A percentile compares a stretch with the other conserved stretches of the same genome.
phyloP scores from a whole-genome alignment of 2,329 filamentous ascomycete species.

The Teratosphaeria destructans region DNA sequence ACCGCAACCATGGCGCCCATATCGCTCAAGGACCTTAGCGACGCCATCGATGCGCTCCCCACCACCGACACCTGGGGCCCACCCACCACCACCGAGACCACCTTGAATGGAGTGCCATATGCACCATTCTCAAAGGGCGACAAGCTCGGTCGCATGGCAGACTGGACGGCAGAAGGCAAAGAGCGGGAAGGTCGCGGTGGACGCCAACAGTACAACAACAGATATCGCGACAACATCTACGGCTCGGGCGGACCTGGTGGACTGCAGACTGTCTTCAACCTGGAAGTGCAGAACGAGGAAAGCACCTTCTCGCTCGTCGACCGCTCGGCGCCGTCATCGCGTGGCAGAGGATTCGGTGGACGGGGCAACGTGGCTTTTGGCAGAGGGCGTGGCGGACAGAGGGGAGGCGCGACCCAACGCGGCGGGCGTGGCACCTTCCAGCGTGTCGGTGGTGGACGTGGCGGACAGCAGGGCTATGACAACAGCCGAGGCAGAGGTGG shows the following conservation, averaged over 20 bases:
- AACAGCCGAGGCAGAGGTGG: conserved; percentile 58
- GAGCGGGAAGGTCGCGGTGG: conserved; percentile 60
- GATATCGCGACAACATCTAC: conserved; percentile 93
- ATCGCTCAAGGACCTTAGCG: conserved; percentile 34
- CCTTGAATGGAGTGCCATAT: conserved; percentile 88
- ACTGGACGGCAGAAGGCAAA: conserved; percentile 91
- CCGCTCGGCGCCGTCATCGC: conserved; percentile 77
- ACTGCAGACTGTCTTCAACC: conserved; percentile 67
- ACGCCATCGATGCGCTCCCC: conserved; percentile 36
- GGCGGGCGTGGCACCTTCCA: conserved; percentile 63
- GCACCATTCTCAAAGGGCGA: conserved; percentile 98
- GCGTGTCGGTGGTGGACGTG: conserved; percentile 55
- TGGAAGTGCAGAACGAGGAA: conserved; percentile 83
- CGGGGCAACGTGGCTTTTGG: conserved; percentile 78
- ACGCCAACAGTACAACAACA: conserved; percentile 80
- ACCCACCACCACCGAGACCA: conserved; percentile 69
- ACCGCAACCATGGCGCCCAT: conserved; percentile 33
- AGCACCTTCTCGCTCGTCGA: conserved; percentile 96
- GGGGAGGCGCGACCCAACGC: conserved; percentile 65
- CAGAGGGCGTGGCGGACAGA: conserved; percentile 51
- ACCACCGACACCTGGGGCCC: conserved; percentile 62
- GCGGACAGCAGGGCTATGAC: conserved; percentile 63
- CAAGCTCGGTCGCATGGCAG: conserved; percentile 97
- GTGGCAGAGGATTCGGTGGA: conserved; percentile 70
- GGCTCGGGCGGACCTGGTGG: conserved; percentile 64